These are phyloP conservation scores for Diddensiella caesifluorescens DNA, from an alignment of 805 yeast genomes.

Conservation along the genomic window DNA sequence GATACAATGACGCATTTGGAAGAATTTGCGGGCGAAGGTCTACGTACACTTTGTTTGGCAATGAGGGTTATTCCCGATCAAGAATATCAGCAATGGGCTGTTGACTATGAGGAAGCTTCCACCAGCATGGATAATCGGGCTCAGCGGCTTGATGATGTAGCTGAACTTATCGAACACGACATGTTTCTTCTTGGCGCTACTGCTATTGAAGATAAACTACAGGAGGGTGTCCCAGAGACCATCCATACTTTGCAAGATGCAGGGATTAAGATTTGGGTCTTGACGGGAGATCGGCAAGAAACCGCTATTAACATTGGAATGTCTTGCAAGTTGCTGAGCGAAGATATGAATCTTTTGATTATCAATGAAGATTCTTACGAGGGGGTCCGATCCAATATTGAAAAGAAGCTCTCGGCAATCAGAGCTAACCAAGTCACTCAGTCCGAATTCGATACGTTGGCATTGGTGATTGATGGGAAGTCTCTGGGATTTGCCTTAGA, in stretches of 20 bases:
- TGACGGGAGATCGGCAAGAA: conserved; percentile 98
- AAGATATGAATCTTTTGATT: conserved; percentile 89
- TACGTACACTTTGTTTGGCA: conserved; percentile 91
- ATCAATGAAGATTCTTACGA: conserved; percentile 81
- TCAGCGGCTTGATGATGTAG: conserved; percentile 76
- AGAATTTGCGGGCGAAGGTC: conserved; percentile 94
- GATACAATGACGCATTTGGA: conserved; percentile 83
- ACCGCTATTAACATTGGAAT: conserved; percentile 98
- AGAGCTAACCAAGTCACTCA: conserved; percentile 34
- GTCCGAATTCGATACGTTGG: conserved; percentile 72
- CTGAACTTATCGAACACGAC: conserved; percentile 79
- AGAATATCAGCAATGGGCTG: conserved; percentile 71
- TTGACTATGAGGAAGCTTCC: conserved; percentile 68
- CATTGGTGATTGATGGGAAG: conserved; percentile 90
- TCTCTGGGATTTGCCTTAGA: conserved; percentile 85
- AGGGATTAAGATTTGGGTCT: conserved; percentile 94
- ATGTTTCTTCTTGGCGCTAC: conserved; percentile 89
- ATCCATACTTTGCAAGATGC: conserved; percentile 93
- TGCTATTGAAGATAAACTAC: conserved; percentile 95
- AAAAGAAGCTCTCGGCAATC: conserved; percentile 71
- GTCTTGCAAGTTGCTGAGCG: conserved; percentile 91
- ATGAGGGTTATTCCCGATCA: conserved; percentile 69
- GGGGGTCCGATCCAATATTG: conserved; percentile 67
- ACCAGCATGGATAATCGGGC: conserved; percentile 73
- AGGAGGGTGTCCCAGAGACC: conserved; percentile 98